Conservation (phyloP, 495 filamentous ascomycete genomes). For the Trichoderma orchidacearum region DNA sequence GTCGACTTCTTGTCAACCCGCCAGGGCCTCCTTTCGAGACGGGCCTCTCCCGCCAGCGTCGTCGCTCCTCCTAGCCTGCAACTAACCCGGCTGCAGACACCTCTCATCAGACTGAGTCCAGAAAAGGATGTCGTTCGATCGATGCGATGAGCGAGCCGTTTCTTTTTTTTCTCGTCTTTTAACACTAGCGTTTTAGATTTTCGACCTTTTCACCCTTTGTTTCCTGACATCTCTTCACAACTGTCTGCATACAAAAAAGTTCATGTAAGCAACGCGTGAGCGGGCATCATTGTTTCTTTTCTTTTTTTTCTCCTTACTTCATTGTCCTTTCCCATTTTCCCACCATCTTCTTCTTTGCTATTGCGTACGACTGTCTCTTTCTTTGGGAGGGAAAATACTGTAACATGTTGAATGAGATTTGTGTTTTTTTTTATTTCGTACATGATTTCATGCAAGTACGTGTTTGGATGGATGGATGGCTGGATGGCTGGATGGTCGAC, state of each 20-base stretch:
- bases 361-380: not conserved
- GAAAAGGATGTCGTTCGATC: not conserved
- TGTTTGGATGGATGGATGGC: not conserved
- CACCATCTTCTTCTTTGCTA: too few species aligned
- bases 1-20: slow-evolving; percentile 12
- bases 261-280: not conserved
- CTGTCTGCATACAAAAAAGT: not conserved
- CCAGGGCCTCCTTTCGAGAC: slow-evolving; percentile 4
- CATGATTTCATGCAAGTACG: not conserved
- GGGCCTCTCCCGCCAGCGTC: not conserved
- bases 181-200: not conserved
- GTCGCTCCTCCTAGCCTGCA: not conserved
- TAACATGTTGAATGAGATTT: not conserved
- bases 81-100: not conserved
- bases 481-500: not conserved
- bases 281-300: not conserved
- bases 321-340: not conserved
- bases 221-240: not conserved
- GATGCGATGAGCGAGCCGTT: not conserved
- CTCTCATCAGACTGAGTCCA: not conserved
- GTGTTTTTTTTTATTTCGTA: not conserved
- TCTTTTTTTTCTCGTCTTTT: not conserved
- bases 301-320: not conserved
- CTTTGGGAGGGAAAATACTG: not conserved
- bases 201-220: not conserved